Conservation (phyloP, 352 stramenopile species). For the Globisporangium mamillatum region DNA sequence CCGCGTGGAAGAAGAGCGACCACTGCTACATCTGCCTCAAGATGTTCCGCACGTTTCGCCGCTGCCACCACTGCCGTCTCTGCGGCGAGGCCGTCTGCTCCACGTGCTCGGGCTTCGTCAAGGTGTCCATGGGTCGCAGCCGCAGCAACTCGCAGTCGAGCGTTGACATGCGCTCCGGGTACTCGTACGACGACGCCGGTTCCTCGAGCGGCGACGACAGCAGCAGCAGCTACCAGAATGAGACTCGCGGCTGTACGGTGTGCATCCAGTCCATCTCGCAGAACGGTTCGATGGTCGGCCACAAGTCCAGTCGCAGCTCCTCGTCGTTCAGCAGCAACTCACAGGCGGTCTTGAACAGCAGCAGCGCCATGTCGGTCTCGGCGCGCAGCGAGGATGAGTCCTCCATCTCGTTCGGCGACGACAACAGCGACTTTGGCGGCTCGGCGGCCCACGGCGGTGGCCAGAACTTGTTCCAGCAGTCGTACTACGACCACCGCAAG, state of each 20-base stretch:
- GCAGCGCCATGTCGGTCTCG: constrained; percentile 18
- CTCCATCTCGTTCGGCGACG: constrained; percentile 19
- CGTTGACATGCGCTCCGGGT: constrained; percentile 18
- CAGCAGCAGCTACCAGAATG: constrained; percentile 27
- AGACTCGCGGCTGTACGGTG: constrained; percentile 28
- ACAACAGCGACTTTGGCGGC: constrained; percentile 18
- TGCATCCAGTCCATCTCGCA: constrained; percentile 15
- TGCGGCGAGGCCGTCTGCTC: constrained; percentile 64
- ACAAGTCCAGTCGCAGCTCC: constrained; percentile 13
- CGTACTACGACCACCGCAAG: constrained; percentile 21
- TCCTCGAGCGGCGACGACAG: constrained; percentile 12
- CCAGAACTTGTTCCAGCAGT: constrained; percentile 24
- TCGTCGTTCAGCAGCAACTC: constrained; percentile 19
- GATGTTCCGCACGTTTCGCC: constrained; percentile 60
- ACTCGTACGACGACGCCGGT: constrained; percentile 6
- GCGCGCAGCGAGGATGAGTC: constrained; percentile 16
- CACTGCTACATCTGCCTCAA: constrained; percentile 61
- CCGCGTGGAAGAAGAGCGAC: constrained; percentile 61
- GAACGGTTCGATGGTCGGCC: background rate
- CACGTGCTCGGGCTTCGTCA: constrained; percentile 60
- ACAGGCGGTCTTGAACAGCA: background rate
- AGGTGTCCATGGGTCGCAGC: constrained; percentile 8
- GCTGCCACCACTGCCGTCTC: constrained; percentile 67
- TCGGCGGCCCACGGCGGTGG: constrained; percentile 16
- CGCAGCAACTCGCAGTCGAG: constrained; percentile 17